phyloP scores from a whole-genome alignment of 352 stramenopile species.

The Pythium guiyangense region DNA sequence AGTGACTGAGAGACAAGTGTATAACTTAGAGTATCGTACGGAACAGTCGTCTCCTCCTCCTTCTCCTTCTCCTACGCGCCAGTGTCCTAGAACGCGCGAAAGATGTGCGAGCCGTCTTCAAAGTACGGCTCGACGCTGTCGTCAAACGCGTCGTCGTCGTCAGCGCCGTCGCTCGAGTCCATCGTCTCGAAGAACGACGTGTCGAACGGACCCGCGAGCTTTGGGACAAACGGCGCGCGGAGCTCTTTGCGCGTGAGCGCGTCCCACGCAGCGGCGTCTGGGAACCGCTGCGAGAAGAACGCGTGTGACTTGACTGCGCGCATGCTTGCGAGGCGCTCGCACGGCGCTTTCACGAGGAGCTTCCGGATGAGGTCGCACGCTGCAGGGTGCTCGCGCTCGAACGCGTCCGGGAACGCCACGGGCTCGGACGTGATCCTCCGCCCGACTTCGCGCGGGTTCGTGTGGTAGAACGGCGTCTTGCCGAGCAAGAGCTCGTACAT shows the following conservation, averaged over 20 bases:
- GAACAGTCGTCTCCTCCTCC: too few relatives aligned
- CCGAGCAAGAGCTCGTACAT: slow-evolving; percentile 86
- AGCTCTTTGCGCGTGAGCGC: slow-evolving; percentile 32
- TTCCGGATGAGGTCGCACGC: slow-evolving; percentile 52
- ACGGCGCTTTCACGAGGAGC: slow-evolving; percentile 54
- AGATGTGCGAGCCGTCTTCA: slow-evolving; percentile 65
- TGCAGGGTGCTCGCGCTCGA: slow-evolving; percentile 45
- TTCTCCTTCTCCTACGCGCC: too few relatives aligned
- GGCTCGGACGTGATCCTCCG: slow-evolving; percentile 62
- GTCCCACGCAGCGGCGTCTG: slow-evolving; percentile 32
- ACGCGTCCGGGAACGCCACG: slow-evolving; percentile 65
- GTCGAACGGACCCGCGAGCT: slow-evolving; percentile 60
- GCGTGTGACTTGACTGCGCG: slow-evolving; percentile 48
- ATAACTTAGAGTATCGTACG: too few relatives aligned
- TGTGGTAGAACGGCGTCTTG: slow-evolving; percentile 84
- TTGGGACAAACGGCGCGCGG: slow-evolving; percentile 53
- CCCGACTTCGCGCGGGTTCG: slow-evolving; percentile 74
- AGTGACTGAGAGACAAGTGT: too few relatives aligned
- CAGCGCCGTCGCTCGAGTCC: slow-evolving; percentile 5
- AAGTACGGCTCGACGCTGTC: slow-evolving; percentile 51
- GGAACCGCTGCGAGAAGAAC: slow-evolving; percentile 49
- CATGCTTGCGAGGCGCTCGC: slow-evolving; percentile 35
- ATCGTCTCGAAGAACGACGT: slow-evolving; percentile 65
- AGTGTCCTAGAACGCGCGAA: slow-evolving; percentile 37
- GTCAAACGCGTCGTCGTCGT: slow-evolving; percentile 33